phyloP scores from a whole-genome alignment of 495 filamentous ascomycete genomes.

The Xylaria curta region DNA sequence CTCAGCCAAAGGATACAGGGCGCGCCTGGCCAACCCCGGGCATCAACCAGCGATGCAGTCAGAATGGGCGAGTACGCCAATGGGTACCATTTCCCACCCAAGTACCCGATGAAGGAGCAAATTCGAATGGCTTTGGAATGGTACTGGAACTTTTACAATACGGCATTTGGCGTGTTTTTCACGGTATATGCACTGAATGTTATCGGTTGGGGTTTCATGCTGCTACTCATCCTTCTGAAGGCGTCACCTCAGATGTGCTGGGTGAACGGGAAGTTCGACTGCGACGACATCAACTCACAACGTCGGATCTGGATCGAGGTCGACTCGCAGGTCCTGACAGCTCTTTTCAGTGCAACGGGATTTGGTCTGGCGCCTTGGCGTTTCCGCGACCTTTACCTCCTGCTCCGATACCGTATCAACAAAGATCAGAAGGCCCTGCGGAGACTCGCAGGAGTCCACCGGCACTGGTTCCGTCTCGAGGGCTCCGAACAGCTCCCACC shows the following conservation, averaged over 20 bases:
- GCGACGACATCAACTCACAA: slow-evolving; percentile 74
- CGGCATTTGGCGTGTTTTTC: slow-evolving; percentile 74
- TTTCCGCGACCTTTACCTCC: slow-evolving; percentile 77
- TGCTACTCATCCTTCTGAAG: slow-evolving; percentile 81
- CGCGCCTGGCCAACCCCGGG: slow-evolving; percentile 23
- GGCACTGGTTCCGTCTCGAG: slow-evolving; percentile 71
- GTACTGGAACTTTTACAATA: slow-evolving; percentile 61
- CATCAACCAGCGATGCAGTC: slow-evolving; percentile 18
- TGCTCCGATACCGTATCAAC: slow-evolving; percentile 65
- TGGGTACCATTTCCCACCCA: slow-evolving; percentile 74
- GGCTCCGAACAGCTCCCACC: slow-evolving; percentile 59
- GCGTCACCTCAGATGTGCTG: slow-evolving; percentile 80
- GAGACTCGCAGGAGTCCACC: slow-evolving; percentile 69
- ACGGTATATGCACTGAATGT: slow-evolving; percentile 81
- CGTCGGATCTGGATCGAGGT: slow-evolving; percentile 84
- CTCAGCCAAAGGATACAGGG: slow-evolving; percentile 30
- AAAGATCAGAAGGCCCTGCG: slow-evolving; percentile 61
- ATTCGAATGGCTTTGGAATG: slow-evolving; percentile 61
- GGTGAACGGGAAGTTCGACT: slow-evolving; percentile 56
- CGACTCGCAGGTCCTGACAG: slow-evolving; percentile 83
- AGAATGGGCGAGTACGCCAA: slow-evolving; percentile 49
- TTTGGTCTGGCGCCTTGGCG: slow-evolving; percentile 88
- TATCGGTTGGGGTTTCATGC: slow-evolving; percentile 89
- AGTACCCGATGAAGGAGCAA: slow-evolving; percentile 66
- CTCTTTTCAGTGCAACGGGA: slow-evolving; percentile 84